Percentiles rank a stretch among this genome's conserved stretches.
Evolutionary conservation across 768 basidiomycete species (phyloP).

Genomic region (Lyophyllum semitale): DNA sequence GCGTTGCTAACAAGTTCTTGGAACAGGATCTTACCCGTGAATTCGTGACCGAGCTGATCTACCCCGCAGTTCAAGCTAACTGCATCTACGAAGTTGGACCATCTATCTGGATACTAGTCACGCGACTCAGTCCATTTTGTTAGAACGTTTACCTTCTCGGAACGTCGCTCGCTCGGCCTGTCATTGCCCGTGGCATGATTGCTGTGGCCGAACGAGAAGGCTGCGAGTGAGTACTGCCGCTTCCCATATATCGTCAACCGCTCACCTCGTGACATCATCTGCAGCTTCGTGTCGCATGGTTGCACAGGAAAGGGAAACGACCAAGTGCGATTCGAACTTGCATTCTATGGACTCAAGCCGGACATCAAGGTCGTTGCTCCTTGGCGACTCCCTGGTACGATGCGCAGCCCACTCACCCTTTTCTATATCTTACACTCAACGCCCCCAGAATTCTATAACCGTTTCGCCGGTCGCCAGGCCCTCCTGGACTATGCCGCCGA

Average conservation of each 20-base stretch:
- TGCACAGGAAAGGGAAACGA: conserved; percentile 99
- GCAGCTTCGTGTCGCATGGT: conserved; percentile 92
- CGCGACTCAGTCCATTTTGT: conserved; percentile 3
- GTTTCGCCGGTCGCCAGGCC: conserved; percentile 93
- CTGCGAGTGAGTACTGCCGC: conserved; percentile 77
- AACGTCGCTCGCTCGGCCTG: conserved; percentile 96
- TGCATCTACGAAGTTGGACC: conserved; percentile 90
- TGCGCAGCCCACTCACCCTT: neutral
- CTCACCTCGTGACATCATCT: neutral
- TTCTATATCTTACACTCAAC: neutral
- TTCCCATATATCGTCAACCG: neutral
- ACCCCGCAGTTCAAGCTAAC: conserved; percentile 97
- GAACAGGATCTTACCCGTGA: conserved; percentile 88
- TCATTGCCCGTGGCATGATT: conserved; percentile 99
- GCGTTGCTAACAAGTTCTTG: neutral
- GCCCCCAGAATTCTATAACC: conserved; percentile 86
- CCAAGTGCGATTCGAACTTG: conserved; percentile 98
- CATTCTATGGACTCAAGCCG: conserved; percentile 97
- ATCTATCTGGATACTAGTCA: neutral
- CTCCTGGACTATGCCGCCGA: conserved; percentile 88
- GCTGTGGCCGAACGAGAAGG: conserved; percentile 85
- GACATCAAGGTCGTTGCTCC: conserved; percentile 99
- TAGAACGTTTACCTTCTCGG: conserved; percentile 96
- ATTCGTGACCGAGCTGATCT: conserved; percentile 95
- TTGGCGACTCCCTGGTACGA: conserved; percentile 90